Evolutionary conservation across 164 flowering plant genomes (phyloP).

Genomic region (Dillenia suffruticosa): DNA sequence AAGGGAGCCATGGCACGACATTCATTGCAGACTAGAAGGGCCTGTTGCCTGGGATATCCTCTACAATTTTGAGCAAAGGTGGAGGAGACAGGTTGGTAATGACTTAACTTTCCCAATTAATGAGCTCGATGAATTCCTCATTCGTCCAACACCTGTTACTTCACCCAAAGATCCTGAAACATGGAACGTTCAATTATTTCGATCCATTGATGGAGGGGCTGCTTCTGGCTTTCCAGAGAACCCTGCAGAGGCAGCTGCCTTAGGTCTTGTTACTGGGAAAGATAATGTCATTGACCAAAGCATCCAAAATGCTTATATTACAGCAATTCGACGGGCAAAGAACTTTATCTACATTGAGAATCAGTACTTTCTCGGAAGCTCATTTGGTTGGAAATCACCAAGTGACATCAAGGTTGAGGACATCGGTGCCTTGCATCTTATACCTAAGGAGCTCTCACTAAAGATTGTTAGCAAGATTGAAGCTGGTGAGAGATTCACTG

Average conservation of each 20-base stretch:
- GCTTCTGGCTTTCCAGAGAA: conserved; percentile 42
- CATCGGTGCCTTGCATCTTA: conserved; percentile 43
- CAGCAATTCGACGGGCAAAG: conserved; percentile 65
- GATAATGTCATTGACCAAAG: conserved; percentile 51
- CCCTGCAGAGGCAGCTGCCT: conserved; percentile 27
- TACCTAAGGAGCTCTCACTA: conserved; percentile 66
- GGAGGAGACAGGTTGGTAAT: conserved; percentile 44
- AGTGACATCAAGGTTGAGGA: conserved; percentile 31
- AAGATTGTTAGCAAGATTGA: conserved; percentile 67
- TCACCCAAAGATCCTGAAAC: conserved; percentile 23
- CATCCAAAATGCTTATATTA: conserved; percentile 68
- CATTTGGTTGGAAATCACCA: conserved; percentile 41
- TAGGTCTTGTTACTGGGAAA: conserved; percentile 54
- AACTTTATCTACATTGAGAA: conserved; percentile 72
- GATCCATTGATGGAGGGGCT: conserved; percentile 67
- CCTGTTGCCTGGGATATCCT: conserved; percentile 78
- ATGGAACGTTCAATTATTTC: conserved; percentile 66
- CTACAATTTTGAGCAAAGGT: conserved; percentile 66
- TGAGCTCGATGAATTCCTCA: conserved; percentile 21
- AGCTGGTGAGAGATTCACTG: conserved; percentile 60
- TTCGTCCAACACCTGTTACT: conserved; percentile 23
- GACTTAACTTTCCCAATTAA: conserved; percentile 12
- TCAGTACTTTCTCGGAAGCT: conserved; percentile 73
- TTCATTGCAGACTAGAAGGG: conserved; percentile 64
- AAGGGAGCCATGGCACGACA: conserved; percentile 85